Evolutionary conservation across 441 rosid genomes (phyloP), one percentile per base, ranked within the genome.

Genomic region (Geranium incanum): DNA sequence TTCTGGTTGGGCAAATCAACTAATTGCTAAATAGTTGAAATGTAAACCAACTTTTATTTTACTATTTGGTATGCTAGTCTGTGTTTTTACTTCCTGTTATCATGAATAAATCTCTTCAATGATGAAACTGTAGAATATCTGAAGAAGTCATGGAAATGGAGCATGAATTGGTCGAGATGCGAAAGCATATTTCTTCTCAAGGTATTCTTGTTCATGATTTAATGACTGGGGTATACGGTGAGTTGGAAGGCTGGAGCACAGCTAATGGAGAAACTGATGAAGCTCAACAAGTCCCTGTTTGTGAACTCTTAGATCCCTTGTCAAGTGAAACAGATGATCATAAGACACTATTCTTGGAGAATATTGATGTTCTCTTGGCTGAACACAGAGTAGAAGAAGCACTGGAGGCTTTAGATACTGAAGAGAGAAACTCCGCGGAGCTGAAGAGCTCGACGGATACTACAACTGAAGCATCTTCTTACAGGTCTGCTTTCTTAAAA

Each of bases 101-200:
- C 33, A 63, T 77, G 69, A 69, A 28, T 78, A 70, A 12, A 12
- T 0, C 59, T 13, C 18, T 50, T 50, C 2, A 0, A 50, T 50
- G 59, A 12, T 50, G 18, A 4, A 12, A 12, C 63, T 77, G 76
- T 79, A 94, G 99, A 82, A 74, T 94, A 80, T 86, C 97, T 43
- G 99, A 94, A 80, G 99, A 94, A 87, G 95, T 90, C 3, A 88
- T 84, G 74, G 99, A 94, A 76, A 85, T 86, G 91, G 86, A 94
- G 84, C 97, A 92, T 18, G 99, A 94, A 79, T 75, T 92, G 77
- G 85, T 75, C 73, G 97, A 94, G 79, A 75, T 94, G 80, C 84
- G 75, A 73, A 94, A 89, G 82, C 95, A 87, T 81, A 89, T 94
- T 59, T 94, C 97, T 70, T 84, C 92, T 4, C 97, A 92, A 77